A percentile compares a stretch with the other conserved stretches of the same genome.
Conservation (phyloP, 352 stramenopile species). For the Phytophthora quininea region DNA sequence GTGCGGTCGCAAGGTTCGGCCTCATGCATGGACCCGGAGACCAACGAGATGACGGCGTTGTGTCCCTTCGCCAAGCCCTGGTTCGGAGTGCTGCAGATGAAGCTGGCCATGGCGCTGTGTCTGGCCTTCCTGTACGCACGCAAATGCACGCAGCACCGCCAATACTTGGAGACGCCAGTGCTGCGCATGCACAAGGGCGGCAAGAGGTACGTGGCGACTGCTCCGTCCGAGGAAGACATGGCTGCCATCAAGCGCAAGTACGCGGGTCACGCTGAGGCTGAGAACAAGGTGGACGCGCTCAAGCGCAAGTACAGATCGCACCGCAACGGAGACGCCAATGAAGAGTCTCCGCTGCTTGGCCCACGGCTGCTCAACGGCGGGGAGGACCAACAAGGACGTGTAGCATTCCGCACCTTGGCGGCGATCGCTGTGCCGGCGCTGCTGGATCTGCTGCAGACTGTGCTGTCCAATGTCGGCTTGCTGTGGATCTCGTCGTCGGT, state of each 20-base stretch:
- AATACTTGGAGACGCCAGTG: slow-evolving; percentile 76
- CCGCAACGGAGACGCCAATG: slow-evolving; percentile 24
- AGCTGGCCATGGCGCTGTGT: slow-evolving; percentile 81
- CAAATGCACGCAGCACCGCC: slow-evolving; percentile 54
- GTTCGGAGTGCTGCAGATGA: slow-evolving; percentile 89
- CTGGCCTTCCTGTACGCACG: slow-evolving; percentile 78
- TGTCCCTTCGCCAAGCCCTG: slow-evolving; percentile 88
- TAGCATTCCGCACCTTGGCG: slow-evolving; percentile 60
- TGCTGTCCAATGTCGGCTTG: slow-evolving; percentile 86
- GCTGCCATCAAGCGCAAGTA: slow-evolving; percentile 53
- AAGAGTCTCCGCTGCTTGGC: slow-evolving; percentile 41
- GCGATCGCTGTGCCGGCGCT: slow-evolving; percentile 72
- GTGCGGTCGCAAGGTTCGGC: slow-evolving; percentile 58
- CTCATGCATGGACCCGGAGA: slow-evolving; percentile 54
- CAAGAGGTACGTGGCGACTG: slow-evolving; percentile 62
- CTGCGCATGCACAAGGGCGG: slow-evolving; percentile 68
- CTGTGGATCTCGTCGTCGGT: slow-evolving; percentile 90
- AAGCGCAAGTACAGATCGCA: slow-evolving; percentile 43
- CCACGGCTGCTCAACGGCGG: slow-evolving; percentile 16
- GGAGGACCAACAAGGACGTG: slow-evolving; percentile 27
- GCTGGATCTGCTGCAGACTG: slow-evolving; percentile 86
- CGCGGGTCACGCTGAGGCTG: slow-evolving; percentile 38
- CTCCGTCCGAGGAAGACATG: slow-evolving; percentile 39
- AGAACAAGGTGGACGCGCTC: slow-evolving; percentile 45
- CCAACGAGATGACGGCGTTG: slow-evolving; percentile 47